Evolutionary conservation across 1,139 yeast genomes (phyloP), one percentile per base, ranked within the genome.

Genomic region (Lodderomyces orthopsilosis): DNA sequence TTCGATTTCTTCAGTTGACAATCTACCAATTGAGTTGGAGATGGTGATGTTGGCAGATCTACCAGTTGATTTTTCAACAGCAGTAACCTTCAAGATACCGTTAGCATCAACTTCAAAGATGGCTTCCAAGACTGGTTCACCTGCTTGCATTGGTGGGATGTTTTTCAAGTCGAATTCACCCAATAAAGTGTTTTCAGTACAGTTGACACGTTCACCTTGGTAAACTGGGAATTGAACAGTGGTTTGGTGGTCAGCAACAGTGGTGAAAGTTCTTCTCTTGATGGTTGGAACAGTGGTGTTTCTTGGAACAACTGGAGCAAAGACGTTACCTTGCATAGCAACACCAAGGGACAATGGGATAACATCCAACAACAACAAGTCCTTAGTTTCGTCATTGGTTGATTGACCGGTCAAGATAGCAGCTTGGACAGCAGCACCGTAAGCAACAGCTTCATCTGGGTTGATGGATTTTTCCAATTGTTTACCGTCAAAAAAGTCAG

Each of bases 121-220:
- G 65, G 97, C 95, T 82, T 93, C 98, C 74, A 93, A 86, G 68
- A 89, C 98, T 79, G 98, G 98, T 78, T 91, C 98, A 77, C 98
- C 98, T 75, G 96, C 97, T 74, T 85, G 88, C 91, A 93, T 83
- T 74, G 98, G 98, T 72, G 98, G 98, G 64, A 93, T 89, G 77
- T 93, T 93, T 82, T 88, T 89, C 74, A 93, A 87, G 85, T 93
- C 98, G 76, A 93, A 93, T 81, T 93, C 97, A 83, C 98, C 98
- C 73, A 93, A 87, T 70, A 91, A 85, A 68, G 97, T 90, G 95
- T 93, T 93, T 80, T 93, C 98, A 61, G 89, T 72, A 83, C 98
- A 91, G 95, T 91, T 93, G 69, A 90, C 96, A 83, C 98, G 96
- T 81, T 93, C 98, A 85, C 98, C 98, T 79, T 93, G 98, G 91